Evolutionary conservation across 768 basidiomycete species (phyloP).

Genomic region (Naganishia vishniacii): DNA sequence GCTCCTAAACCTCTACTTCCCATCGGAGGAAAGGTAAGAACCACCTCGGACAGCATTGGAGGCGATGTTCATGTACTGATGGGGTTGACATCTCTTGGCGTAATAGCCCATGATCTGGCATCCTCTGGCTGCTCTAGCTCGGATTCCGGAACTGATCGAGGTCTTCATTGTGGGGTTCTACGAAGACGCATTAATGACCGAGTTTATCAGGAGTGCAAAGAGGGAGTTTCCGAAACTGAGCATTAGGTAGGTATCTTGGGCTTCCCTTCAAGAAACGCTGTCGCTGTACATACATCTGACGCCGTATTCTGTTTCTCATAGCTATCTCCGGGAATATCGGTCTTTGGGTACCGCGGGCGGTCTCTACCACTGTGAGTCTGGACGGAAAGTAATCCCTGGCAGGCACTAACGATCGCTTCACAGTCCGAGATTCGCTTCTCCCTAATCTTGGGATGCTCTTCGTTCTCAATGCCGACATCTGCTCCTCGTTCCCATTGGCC

Average conservation of each 20-base stretch:
- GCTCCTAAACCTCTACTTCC: slow-evolving; percentile 51
- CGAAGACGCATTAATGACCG: slow-evolving; percentile 49
- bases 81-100: no score
- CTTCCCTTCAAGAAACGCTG: no score
- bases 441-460: slow-evolving; percentile 50
- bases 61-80: not conserved
- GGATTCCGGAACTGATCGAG: slow-evolving; percentile 48
- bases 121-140: slow-evolving; percentile 49
- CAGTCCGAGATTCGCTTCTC: slow-evolving; percentile 51
- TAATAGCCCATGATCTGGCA: slow-evolving; percentile 51
- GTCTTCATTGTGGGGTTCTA: slow-evolving; percentile 52
- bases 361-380: slow-evolving; percentile 46
- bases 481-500: slow-evolving; percentile 49
- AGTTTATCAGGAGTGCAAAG: slow-evolving; percentile 50
- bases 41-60: not conserved
- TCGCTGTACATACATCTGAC: no score
- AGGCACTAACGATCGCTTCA: slow-evolving; percentile 28
- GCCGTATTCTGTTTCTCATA: slow-evolving; percentile 20
- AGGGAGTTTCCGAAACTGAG: slow-evolving; percentile 51
- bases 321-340: slow-evolving; percentile 52
- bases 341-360: slow-evolving; percentile 52
- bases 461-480: slow-evolving; percentile 53
- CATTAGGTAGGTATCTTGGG: slow-evolving; percentile 36
- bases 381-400: not conserved
- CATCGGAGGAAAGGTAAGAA: slow-evolving; percentile 50